Conservation (phyloP, 768 basidiomycete genomes). For the Boletellus emodensis region DNA sequence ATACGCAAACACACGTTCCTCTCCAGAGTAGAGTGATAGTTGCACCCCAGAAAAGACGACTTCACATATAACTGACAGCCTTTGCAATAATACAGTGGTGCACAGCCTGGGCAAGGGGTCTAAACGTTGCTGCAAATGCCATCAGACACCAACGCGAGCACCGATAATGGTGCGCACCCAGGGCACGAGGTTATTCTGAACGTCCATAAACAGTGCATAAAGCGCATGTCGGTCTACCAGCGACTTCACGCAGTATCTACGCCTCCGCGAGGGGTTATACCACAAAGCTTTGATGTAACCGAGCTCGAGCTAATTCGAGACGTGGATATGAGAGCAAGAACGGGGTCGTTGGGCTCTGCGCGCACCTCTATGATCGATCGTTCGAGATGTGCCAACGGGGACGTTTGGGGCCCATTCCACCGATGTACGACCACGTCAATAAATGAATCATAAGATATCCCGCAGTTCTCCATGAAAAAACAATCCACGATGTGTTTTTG, state of each 20-base stretch:
- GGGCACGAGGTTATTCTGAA: conserved; percentile 19
- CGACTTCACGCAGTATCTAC: conserved; percentile 61
- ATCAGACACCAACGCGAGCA: conserved; percentile 2
- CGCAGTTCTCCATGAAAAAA: conserved; percentile 62
- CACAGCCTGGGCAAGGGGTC: conserved; percentile 28
- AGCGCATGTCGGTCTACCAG: conserved; percentile 63
- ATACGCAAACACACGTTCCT: conserved; percentile 72
- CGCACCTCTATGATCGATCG: conserved; percentile 36
- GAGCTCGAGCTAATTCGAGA: conserved; percentile 46
- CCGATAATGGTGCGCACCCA: conserved; percentile 4
- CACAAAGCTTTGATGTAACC: conserved; percentile 59
- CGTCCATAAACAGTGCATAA: conserved; percentile 43
- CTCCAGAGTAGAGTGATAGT: conserved; percentile 62
- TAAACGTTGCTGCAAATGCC: conserved; percentile 13
- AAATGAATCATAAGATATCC: conserved; percentile 48
- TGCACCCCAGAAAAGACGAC: conserved; percentile 75
- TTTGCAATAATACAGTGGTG: conserved; percentile 48
- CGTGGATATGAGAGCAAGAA: background rate
- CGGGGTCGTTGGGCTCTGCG: background rate
- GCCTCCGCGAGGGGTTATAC: conserved; percentile 64
- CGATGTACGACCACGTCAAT: conserved; percentile 34
- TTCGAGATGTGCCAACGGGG: conserved; percentile 42
- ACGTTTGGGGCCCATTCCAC: conserved; percentile 35
- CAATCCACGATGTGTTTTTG: conserved; percentile 55
- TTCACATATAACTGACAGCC: conserved; percentile 59